phyloP scores from a whole-genome alignment of 2,329 filamentous ascomycete species.

The Xylogone sp. region DNA sequence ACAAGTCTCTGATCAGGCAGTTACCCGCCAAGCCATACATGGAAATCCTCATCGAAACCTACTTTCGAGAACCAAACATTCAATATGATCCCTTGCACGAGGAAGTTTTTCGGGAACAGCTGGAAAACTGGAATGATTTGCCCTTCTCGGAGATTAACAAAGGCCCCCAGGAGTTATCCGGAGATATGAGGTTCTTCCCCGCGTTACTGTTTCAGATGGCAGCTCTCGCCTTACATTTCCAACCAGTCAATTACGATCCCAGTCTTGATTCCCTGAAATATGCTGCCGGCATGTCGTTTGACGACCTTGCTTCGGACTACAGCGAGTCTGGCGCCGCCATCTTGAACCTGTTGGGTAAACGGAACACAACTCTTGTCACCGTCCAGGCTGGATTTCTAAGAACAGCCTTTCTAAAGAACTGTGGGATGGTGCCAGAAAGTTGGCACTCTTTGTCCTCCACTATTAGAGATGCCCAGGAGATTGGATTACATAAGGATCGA shows the following conservation, averaged over 20 bases:
- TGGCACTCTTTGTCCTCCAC: conserved; percentile 44
- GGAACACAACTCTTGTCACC: conserved; percentile 50
- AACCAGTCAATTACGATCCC: conserved; percentile 43
- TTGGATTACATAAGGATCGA: conserved; percentile 52
- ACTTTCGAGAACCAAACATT: conserved; percentile 56
- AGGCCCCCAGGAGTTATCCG: conserved; percentile 46
- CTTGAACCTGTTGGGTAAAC: conserved; percentile 52
- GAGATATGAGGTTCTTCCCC: conserved; percentile 53
- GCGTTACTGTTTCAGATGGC: conserved; percentile 57
- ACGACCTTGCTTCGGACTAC: conserved; percentile 57
- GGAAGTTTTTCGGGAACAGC: conserved; percentile 45
- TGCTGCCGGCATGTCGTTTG: conserved; percentile 54
- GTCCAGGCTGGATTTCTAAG: conserved; percentile 56
- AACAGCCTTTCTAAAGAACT: conserved; percentile 54
- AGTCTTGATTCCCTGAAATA: conserved; percentile 56
- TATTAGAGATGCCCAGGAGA: conserved; percentile 59
- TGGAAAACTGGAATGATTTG: conserved; percentile 51
- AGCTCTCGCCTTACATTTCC: conserved; percentile 49
- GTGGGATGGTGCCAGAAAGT: conserved; percentile 52
- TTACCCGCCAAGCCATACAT: conserved; percentile 51
- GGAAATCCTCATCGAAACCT: conserved; percentile 50
- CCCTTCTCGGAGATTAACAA: conserved; percentile 47
- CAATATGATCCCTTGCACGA: conserved; percentile 55
- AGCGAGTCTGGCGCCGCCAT: conserved; percentile 54
- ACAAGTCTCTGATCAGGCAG: conserved; percentile 54